A percentile compares a stretch with the other conserved stretches of the same genome.
These are phyloP conservation scores for Neurospora terricola DNA, from an alignment of 495 filamentous ascomycete species.

Conservation along the genomic window DNA sequence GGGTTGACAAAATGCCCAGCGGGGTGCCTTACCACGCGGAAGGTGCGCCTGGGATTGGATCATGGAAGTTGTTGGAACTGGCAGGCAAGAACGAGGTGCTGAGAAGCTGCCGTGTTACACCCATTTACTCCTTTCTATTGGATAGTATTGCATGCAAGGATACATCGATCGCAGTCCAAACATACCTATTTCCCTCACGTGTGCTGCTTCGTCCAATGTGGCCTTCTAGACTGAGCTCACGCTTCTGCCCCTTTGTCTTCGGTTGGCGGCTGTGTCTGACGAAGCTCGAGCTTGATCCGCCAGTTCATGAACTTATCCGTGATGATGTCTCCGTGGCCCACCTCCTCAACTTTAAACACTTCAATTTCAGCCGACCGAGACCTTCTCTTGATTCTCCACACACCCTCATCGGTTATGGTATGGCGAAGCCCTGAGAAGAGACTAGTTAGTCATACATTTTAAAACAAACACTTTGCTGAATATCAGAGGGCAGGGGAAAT, in stretches of 20 bases:
- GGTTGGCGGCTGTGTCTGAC: background rate
- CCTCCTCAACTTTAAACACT: constrained; percentile 60
- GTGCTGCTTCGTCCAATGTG: background rate
- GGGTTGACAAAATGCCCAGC: background rate
- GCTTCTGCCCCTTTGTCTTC: background rate
- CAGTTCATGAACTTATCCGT: constrained; percentile 65
- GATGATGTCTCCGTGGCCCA: constrained; percentile 67
- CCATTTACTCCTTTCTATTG: background rate
- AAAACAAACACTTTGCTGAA: background rate
- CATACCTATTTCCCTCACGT: background rate
- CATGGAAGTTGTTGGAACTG: background rate
- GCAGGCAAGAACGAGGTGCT: background rate
- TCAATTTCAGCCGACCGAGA: constrained; percentile 52
- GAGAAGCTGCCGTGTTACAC: background rate
- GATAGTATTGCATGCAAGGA: background rate
- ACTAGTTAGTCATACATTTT: background rate
- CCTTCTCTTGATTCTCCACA: constrained; percentile 68
- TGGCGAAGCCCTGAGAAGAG: constrained; percentile 47
- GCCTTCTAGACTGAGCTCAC: background rate
- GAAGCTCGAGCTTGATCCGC: constrained; percentile 44
- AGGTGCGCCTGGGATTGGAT: background rate
- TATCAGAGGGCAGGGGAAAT: background rate
- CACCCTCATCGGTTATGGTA: constrained; percentile 58
- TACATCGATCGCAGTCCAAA: background rate
- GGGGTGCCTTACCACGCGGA: background rate